A percentile compares a stretch with the other conserved stretches of the same genome.
These are phyloP conservation scores for Haplographium delicatum DNA, from an alignment of 495 filamentous ascomycete genomes.

Conservation along the genomic window DNA sequence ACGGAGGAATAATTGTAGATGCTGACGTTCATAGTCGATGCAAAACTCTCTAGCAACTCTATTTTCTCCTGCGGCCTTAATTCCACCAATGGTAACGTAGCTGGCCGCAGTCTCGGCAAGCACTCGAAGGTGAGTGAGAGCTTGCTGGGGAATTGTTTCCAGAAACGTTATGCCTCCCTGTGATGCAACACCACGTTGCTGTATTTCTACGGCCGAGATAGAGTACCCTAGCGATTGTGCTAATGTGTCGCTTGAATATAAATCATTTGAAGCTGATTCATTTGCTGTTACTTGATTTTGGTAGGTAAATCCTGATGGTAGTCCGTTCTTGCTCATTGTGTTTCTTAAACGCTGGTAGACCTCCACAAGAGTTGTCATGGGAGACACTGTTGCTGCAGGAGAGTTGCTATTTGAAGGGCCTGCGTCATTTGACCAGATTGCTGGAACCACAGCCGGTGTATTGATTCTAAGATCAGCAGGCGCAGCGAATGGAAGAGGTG, in stretches of 20 bases:
- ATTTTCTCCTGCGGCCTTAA: conserved; percentile 53
- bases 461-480: background rate
- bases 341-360: conserved; percentile 77
- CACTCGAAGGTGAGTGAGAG: conserved; percentile 83
- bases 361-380: conserved; percentile 66
- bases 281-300: background rate
- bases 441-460: background rate
- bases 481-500: background rate
- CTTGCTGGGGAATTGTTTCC: conserved; percentile 77
- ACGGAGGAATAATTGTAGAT: conserved; percentile 63
- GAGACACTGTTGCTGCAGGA: conserved; percentile 33
- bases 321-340: conserved; percentile 67
- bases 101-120: conserved; percentile 82
- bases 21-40: conserved; percentile 63
- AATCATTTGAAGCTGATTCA: conserved; percentile 23
- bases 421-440: conserved; percentile 9
- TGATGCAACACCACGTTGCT: conserved; percentile 79
- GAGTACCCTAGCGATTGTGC: conserved; percentile 75
- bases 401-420: conserved; percentile 5
- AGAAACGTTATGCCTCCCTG: conserved; percentile 70
- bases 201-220: conserved; percentile 88
- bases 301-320: conserved; percentile 29
- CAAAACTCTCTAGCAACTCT: conserved; percentile 62
- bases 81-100: conserved; percentile 71
- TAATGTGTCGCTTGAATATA: conserved; percentile 33